Percentiles rank a stretch among this genome's conserved stretches.
Conservation (phyloP, 1,284 basidiomycete genomes). For the Coriolopsis trogii region DNA sequence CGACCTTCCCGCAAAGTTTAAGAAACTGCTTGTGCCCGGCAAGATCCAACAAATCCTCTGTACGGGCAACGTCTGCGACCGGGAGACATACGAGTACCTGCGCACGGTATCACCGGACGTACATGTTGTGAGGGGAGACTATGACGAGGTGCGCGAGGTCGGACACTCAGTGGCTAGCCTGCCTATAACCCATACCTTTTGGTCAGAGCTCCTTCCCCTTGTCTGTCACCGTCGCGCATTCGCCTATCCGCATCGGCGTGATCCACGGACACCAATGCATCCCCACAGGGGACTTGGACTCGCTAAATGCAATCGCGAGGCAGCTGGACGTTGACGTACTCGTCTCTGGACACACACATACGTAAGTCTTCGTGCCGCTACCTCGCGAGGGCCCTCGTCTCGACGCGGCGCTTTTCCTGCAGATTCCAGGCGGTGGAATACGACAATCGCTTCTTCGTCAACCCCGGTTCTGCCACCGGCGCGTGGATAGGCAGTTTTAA, state of each 20-base stretch:
- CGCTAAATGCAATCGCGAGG: slow-evolving; percentile 84
- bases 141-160: slow-evolving; percentile 77
- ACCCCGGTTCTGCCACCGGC: slow-evolving; percentile 94
- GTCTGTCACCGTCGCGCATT: slow-evolving; percentile 82
- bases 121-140: slow-evolving; percentile 91
- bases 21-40: slow-evolving; percentile 94
- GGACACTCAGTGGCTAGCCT: not conserved
- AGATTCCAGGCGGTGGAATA: slow-evolving; percentile 95
- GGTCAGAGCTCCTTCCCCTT: slow-evolving; percentile 76
- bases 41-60: slow-evolving; percentile 99
- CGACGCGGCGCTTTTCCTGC: slow-evolving; percentile 10
- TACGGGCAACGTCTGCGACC: slow-evolving; percentile 97
- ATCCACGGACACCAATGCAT: slow-evolving; percentile 96
- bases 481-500: slow-evolving; percentile 86
- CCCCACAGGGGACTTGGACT: slow-evolving; percentile 90
- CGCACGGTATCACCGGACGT: slow-evolving; percentile 96
- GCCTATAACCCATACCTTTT: not conserved
- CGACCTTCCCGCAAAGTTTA: slow-evolving; percentile 95
- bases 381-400: not conserved
- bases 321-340: slow-evolving; percentile 99
- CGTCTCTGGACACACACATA: slow-evolving; percentile 92
- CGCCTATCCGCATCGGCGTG: slow-evolving; percentile 90
- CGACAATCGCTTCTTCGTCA: slow-evolving; percentile 92
- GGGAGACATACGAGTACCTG: slow-evolving; percentile 97
- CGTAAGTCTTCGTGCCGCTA: slow-evolving; percentile 53